phyloP scores from a whole-genome alignment of 495 filamentous ascomycete species.

The Neurospora sp. region DNA sequence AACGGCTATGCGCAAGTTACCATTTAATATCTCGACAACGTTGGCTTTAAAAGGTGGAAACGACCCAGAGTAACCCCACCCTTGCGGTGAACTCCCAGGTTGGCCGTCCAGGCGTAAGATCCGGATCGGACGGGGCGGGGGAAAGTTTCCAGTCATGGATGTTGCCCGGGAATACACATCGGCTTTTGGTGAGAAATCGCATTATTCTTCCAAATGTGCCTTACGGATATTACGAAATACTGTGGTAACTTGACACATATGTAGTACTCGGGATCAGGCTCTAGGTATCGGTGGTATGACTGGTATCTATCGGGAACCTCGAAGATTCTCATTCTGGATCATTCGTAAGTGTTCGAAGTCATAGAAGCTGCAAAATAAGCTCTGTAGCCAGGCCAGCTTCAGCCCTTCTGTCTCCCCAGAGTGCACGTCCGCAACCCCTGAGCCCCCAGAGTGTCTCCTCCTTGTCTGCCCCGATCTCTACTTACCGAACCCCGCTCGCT shows the following conservation, averaged over 20 bases:
- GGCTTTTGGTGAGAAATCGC: background rate
- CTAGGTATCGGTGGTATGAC: background rate
- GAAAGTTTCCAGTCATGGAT: background rate
- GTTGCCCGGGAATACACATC: background rate
- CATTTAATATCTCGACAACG: background rate
- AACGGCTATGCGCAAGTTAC: background rate
- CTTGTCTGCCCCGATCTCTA: background rate
- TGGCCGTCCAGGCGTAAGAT: background rate
- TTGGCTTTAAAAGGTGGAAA: background rate
- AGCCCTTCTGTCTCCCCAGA: background rate
- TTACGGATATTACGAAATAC: background rate
- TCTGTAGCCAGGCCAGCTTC: background rate
- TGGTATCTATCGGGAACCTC: background rate
- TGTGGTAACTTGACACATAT: background rate
- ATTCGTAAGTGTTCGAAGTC: background rate
- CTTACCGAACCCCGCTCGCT: background rate
- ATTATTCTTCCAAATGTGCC: background rate
- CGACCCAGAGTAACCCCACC: background rate
- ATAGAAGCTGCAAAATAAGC: background rate
- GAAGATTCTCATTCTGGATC: background rate
- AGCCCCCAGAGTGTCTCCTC: background rate
- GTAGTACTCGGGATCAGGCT: background rate
- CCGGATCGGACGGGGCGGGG: background rate
- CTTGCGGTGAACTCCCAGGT: background rate
- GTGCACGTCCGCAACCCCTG: background rate